Base-by-base conservation (phyloP, 2,329 filamentous ascomycete genomes). In the Arthroderma sp. region DNA sequence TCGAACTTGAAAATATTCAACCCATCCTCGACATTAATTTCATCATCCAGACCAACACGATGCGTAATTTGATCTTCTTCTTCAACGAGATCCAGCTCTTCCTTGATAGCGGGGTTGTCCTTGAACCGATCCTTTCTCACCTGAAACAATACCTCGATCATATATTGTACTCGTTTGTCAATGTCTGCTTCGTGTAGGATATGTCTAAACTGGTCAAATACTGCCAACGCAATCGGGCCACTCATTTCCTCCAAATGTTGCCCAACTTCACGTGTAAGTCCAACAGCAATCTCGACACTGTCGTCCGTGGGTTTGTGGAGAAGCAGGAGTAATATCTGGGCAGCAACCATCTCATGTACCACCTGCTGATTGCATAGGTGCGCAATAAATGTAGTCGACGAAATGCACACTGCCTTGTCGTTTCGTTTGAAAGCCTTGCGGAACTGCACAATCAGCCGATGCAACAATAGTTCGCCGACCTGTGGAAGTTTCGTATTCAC, bases 61-160 rank as follows among this genome's bases (percentile, higher is more conserved):
- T 98, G 93, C 0, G 93, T 97, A 65, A 97, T 95, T 70, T 97
- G 93, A 67, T 98, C 93, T 71, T 97, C 91, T 72, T 98, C 93
- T 73, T 97, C 91, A 7, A 98, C 88, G 49, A 98, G 73, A 72
- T 98, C 93, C 58, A 98, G 76, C 70, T 98, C 93, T 68, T 96
- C 91, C 70, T 85, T 91, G 65, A 97, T 77, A 0, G 90, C 85
- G 17, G 86, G 89, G 66, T 97, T 90, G 66, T 97, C 90, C 76
- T 95, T 95, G 78, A 95, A 98, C 66, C 87, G 87, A 73, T 97
- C 91, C 73, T 96, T 95, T 62, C 93, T 83, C 57, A 96, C 86
- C 74, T 98, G 91, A 70, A 98, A 98, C 44, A 98, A 75, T 4
- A 97, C 93, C 71, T 98, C 93, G 58, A 98, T 91, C 88, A 95